Conservation (phyloP, 2,329 filamentous ascomycete species). For the Grosmannia serpens region DNA sequence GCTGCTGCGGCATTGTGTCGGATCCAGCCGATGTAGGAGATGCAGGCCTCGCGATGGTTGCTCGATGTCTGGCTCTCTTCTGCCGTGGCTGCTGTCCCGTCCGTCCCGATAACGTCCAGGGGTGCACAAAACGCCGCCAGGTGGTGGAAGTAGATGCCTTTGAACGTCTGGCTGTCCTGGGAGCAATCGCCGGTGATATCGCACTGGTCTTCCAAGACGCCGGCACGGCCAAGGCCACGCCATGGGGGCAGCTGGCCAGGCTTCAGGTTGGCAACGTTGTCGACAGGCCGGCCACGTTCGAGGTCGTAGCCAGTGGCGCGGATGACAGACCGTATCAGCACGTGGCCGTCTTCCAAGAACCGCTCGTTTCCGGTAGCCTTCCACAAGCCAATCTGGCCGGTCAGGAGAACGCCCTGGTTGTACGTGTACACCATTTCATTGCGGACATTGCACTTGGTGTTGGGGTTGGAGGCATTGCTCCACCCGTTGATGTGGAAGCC, state of each 20-base stretch:
- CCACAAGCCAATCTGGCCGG: slow-evolving; percentile 71
- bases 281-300: slow-evolving; percentile 25
- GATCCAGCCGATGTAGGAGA: slow-evolving; percentile 63
- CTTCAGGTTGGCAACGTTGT: slow-evolving; percentile 23
- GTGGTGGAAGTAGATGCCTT: slow-evolving; percentile 91
- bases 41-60: slow-evolving; percentile 38
- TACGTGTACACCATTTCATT: slow-evolving; percentile 92
- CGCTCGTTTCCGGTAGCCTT: slow-evolving; percentile 58
- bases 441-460: slow-evolving; percentile 63
- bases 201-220: slow-evolving; percentile 75
- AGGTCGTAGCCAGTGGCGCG: slow-evolving; percentile 65
- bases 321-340: slow-evolving; percentile 63
- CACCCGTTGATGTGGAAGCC: slow-evolving; percentile 75
- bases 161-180: slow-evolving; percentile 83
- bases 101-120: slow-evolving; percentile 28
- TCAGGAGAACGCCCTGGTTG: slow-evolving; percentile 85
- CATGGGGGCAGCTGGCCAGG: slow-evolving; percentile 39
- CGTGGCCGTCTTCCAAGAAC: slow-evolving; percentile 70
- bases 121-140: slow-evolving; percentile 65
- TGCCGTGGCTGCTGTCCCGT: background rate
- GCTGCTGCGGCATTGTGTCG: slow-evolving; percentile 66
- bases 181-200: slow-evolving; percentile 65
- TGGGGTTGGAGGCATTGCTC: slow-evolving; percentile 46
- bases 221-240: slow-evolving; percentile 65
- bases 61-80: background rate